Evolutionary conservation across 495 filamentous ascomycete species (phyloP), one percentile per base, ranked within the genome.

Genomic region (Lasiosphaeria miniovina): DNA sequence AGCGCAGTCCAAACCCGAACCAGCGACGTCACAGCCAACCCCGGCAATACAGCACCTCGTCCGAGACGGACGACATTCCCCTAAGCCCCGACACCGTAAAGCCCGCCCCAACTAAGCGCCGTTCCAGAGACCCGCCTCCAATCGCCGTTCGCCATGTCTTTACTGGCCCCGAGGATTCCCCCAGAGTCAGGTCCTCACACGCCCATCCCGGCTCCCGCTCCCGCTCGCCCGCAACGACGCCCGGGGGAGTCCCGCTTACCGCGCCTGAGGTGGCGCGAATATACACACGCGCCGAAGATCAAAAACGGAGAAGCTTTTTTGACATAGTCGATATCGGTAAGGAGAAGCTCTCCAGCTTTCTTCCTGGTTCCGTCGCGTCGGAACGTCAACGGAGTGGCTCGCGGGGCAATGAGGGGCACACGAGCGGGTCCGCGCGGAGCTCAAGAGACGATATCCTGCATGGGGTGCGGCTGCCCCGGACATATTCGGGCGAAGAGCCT

Each of bases 11-110:
- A 1, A 38, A 60, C 4, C n/a, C 61, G 2, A 33, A 61, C 31
- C 61, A 53, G 24, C 65, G 69, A 32, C 61, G 68, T 4, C 65
- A 65, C 50, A 72, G 68, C 54, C 69, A 70, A n/a, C 65, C 68
- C 54, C 59, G 63, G 3, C 62, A 66, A 51, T 54, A 66, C 51
- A 66, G 61, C 55, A 43, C 55, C 46, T 51, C 57, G 12, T 68
- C 68, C 36, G 68, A 70, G 8, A 66, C 61, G 6, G 63, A 69
- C 4, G 59, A 49, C 12, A 34, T 51, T 14, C 52, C 55, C 2
- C 14, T 62, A 31, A 66, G 64, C 57, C 62, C 68, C 3, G 36
- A 61, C 4, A 58, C 52, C 4, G 24, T 11, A 49, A 3, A 24
- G 17, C n/a, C 52, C 46, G 9, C 52, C 57, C 24, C 56, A 58